phyloP scores from a whole-genome alignment of 2,329 filamentous ascomycete genomes.

The Phyllosticta capitalensis region DNA sequence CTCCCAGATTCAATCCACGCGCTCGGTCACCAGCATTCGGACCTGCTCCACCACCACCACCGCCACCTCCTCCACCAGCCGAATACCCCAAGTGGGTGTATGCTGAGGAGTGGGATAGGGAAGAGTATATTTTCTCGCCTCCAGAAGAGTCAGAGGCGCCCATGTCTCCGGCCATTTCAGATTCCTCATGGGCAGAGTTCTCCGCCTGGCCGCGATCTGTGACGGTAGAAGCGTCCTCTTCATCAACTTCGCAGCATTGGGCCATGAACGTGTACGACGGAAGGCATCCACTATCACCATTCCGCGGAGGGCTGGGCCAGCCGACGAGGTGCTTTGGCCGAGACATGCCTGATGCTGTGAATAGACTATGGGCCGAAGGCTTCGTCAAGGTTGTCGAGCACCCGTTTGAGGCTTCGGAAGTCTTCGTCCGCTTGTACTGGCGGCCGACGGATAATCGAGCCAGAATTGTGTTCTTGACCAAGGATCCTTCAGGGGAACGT shows the following conservation, averaged over 20 bases:
- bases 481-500: conserved; percentile 30
- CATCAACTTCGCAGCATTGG: conserved; percentile 30
- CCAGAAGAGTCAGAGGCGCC: conserved; percentile 13
- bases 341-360: conserved; percentile 26
- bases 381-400: conserved; percentile 33
- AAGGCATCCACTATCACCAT: conserved; percentile 28
- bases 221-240: conserved; percentile 19
- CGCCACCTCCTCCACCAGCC: conserved; percentile 22
- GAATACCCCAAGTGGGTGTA: not conserved
- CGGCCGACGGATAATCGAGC: conserved; percentile 42
- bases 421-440: conserved; percentile 43
- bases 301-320: conserved; percentile 21
- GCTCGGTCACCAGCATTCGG: not conserved
- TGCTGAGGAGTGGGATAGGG: conserved; percentile 8
- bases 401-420: conserved; percentile 38
- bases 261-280: conserved; percentile 36
- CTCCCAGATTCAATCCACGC: not conserved
- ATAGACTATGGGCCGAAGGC: conserved; percentile 27
- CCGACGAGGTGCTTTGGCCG: conserved; percentile 26
- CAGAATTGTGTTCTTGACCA: conserved; percentile 44
- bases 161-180: conserved; percentile 34
- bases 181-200: conserved; percentile 32
- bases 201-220: conserved; percentile 19
- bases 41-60: conserved; percentile 20
- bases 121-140: not conserved